phyloP scores from a whole-genome alignment of 2,329 filamentous ascomycete species.

The Aspergillus fumigatiaffinis region DNA sequence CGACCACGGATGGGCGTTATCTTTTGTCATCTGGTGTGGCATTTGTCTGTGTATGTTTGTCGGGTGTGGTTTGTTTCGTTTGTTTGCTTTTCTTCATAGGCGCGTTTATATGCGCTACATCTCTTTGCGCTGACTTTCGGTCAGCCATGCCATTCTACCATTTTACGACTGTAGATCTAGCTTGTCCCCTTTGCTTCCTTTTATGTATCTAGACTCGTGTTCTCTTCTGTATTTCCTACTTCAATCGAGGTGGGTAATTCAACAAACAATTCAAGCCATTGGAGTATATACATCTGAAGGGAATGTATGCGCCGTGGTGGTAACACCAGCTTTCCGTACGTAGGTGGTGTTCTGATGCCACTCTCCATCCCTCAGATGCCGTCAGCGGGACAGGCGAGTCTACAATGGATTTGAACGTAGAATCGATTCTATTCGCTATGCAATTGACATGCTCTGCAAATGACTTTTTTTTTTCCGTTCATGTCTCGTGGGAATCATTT shows the following conservation, averaged over 20 bases:
- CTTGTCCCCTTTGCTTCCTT: not conserved
- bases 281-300: not conserved
- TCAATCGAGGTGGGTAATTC: not conserved
- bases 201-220: not conserved
- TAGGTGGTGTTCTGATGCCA: not conserved
- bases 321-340: not conserved
- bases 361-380: not conserved
- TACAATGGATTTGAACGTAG: not conserved
- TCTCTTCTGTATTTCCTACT: not conserved
- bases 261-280: not conserved
- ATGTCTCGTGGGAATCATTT: not conserved
- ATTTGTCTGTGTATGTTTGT: not conserved
- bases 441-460: not conserved
- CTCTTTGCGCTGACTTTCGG: not conserved
- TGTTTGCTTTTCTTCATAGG: not conserved
- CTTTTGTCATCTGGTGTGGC: slow-evolving; percentile 1
- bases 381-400: not conserved
- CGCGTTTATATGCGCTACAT: not conserved
- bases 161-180: not conserved
- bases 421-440: not conserved
- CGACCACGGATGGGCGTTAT: not conserved
- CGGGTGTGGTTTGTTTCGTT: not conserved
- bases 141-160: not conserved
- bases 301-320: not conserved
- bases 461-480: not conserved